phyloP scores from a whole-genome alignment of 805 yeast genomes.

The Candida insectorum region DNA sequence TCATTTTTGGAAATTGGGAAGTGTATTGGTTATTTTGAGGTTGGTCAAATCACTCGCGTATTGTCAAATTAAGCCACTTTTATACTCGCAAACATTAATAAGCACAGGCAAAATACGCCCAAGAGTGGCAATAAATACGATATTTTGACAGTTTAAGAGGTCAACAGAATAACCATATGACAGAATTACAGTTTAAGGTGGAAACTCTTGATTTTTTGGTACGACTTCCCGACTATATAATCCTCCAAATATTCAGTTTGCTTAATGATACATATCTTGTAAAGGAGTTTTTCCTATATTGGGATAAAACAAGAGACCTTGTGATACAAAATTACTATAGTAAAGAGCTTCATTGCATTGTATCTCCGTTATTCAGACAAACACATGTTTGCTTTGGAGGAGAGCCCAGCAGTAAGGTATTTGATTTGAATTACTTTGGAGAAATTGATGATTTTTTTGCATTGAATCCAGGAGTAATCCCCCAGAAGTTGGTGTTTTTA shows the following conservation, averaged over 20 bases:
- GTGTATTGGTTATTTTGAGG: too few relatives aligned
- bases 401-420: conserved; percentile 4
- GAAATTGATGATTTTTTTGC: conserved; percentile 31
- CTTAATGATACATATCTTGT: conserved; percentile 19
- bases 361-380: conserved; percentile 21
- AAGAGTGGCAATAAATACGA: too few relatives aligned
- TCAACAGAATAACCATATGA: too few relatives aligned
- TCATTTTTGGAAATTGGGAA: too few relatives aligned
- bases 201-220: too few relatives aligned
- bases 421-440: conserved; percentile 21
- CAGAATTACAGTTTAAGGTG: too few relatives aligned
- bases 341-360: conserved; percentile 30
- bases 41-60: too few relatives aligned
- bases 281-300: conserved; percentile 20
- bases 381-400: conserved; percentile 9
- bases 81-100: too few relatives aligned
- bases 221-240: conserved; percentile 20
- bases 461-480: conserved; percentile 25
- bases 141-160: too few relatives aligned
- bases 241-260: conserved; percentile 15
- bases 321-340: conserved; percentile 24
- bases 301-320: conserved; percentile 16
- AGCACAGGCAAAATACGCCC: too few relatives aligned
- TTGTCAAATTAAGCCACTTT: too few relatives aligned
- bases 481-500: conserved; percentile 22